Conservation (phyloP, 345 rosid species). For the Aurinia saxatilis region DNA sequence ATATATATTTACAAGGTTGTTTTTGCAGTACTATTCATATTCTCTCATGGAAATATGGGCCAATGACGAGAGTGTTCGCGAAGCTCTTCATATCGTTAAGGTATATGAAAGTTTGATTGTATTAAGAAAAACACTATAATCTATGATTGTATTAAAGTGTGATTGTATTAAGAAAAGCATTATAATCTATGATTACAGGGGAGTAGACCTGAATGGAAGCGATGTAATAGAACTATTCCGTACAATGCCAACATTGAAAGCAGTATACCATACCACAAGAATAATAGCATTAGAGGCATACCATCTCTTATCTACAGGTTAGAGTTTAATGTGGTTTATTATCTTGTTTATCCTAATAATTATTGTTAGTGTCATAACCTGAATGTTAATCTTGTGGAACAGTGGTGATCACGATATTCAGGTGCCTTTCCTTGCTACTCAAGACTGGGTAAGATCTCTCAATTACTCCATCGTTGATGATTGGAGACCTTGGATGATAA, state of each 20-base stretch:
- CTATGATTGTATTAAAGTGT: neutral
- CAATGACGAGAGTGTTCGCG: neutral
- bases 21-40: neutral
- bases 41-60: neutral
- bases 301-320: conserved; percentile 17
- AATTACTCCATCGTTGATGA: conserved; percentile 41
- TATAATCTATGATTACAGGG: neutral
- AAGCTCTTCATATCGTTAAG: neutral
- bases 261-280: conserved; percentile 3
- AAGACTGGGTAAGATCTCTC: conserved; percentile 46
- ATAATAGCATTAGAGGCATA: neutral
- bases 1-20: neutral
- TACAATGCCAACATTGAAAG: neutral
- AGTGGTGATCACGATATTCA: conserved; percentile 54
- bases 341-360: too few species aligned
- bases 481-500: conserved; percentile 46
- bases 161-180: neutral
- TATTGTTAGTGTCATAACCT: too few species aligned
- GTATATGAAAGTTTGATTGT: neutral
- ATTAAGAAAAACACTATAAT: too few species aligned
- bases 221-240: neutral
- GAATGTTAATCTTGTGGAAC: neutral
- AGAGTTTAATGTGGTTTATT: neutral
- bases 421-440: conserved; percentile 40
- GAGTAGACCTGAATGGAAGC: conserved; percentile 1